These are phyloP conservation scores for Fonsecaea nubica DNA, from an alignment of 2,329 filamentous ascomycete genomes.

Conservation along the genomic window DNA sequence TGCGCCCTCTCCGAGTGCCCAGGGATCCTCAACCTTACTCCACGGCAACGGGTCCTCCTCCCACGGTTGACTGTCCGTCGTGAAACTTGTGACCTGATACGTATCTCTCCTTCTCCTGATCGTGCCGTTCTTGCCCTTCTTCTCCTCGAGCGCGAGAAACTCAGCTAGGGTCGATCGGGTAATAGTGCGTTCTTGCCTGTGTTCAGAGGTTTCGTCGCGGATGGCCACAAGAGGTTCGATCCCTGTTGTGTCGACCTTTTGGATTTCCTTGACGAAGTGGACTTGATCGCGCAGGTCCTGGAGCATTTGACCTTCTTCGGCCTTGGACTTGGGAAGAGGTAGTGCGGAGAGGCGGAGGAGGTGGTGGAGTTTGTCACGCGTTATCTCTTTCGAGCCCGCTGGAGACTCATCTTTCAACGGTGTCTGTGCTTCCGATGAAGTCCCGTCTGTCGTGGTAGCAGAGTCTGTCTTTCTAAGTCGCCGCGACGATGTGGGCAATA, in stretches of 20 bases:
- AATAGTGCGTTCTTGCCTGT: conserved; percentile 49
- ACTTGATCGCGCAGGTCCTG: conserved; percentile 79
- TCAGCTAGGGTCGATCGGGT: conserved; percentile 47
- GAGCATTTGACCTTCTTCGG: conserved; percentile 74
- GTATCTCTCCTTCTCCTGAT: conserved; percentile 55
- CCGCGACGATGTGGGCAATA: conserved; percentile 61
- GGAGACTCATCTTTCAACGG: neutral
- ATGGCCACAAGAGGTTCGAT: conserved; percentile 78
- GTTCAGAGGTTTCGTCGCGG: conserved; percentile 68
- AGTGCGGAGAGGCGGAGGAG: conserved; percentile 89
- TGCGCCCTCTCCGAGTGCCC: conserved; percentile 66
- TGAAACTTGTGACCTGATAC: conserved; percentile 14
- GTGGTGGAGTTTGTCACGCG: conserved; percentile 74
- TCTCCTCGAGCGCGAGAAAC: conserved; percentile 49
- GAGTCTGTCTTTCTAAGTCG: neutral
- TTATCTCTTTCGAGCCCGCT: conserved; percentile 56
- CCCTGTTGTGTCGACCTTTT: conserved; percentile 74
- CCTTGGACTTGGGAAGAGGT: conserved; percentile 65
- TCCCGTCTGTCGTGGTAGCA: neutral
- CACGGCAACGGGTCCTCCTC: conserved; percentile 40
- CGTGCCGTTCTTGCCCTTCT: conserved; percentile 52
- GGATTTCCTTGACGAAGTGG: conserved; percentile 87
- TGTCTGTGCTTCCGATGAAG: neutral
- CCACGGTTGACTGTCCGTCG: conserved; percentile 27
- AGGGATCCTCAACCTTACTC: conserved; percentile 62